Evolutionary conservation across 495 filamentous ascomycete species (phyloP).

Genomic region (Aspergillus kassunensis): DNA sequence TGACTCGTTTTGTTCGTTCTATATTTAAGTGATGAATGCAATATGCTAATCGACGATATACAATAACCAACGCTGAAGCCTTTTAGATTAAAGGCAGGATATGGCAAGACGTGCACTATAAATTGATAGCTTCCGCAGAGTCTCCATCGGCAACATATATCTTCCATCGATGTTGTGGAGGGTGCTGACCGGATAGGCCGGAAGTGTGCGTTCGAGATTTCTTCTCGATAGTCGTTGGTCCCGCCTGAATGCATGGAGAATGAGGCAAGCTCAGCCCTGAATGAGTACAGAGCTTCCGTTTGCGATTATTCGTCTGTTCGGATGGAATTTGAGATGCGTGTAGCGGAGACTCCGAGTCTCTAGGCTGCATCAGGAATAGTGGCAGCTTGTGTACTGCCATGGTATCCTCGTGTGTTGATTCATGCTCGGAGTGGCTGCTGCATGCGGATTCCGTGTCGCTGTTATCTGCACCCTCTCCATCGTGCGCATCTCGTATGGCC

Average conservation of each 20-base stretch:
- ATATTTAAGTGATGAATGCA: neutral
- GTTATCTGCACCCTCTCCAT: conserved; percentile 8
- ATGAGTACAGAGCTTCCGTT: conserved; percentile 24
- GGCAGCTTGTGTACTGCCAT: neutral
- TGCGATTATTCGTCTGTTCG: conserved; percentile 15
- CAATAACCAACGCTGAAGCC: too few species aligned
- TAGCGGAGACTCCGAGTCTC: neutral
- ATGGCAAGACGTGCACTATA: too few species aligned
- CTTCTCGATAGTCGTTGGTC: conserved; percentile 5
- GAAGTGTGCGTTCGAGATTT: conserved; percentile 7
- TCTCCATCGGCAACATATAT: neutral
- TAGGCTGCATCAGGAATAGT: too few species aligned
- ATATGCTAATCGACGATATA: too few species aligned
- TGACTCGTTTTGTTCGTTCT: too few species aligned
- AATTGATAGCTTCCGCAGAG: too few species aligned
- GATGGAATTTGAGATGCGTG: neutral
- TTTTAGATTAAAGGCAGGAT: too few species aligned
- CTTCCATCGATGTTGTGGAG: neutral
- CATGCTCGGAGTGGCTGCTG: conserved; percentile 11
- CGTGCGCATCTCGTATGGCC: neutral
- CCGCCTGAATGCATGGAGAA: neutral
- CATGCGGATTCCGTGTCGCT: conserved; percentile 11
- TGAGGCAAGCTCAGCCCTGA: neutral
- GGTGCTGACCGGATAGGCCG: neutral
- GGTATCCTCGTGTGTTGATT: conserved; percentile 7